phyloP scores from a whole-genome alignment of 192 early-diverging fungal species.

The Backusella mclennaniae region DNA sequence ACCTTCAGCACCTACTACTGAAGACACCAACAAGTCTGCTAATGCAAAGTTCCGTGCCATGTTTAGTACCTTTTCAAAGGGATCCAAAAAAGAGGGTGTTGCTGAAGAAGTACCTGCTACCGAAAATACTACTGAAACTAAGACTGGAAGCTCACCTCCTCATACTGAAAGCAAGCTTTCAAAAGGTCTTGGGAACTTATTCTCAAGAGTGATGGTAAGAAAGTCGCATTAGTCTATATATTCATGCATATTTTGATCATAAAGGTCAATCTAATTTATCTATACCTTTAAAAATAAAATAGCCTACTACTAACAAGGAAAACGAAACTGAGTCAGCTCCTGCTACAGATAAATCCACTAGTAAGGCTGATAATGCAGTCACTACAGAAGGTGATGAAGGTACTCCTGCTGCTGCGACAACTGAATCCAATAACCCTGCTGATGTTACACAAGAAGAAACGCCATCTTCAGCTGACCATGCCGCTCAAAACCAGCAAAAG shows the following conservation, averaged over 20 bases:
- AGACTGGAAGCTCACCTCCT: neutral
- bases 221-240: neutral
- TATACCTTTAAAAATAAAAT: neutral
- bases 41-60: neutral
- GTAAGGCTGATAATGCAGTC: neutral
- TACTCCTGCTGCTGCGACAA: neutral
- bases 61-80: neutral
- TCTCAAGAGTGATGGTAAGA: neutral
- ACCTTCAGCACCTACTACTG: neutral
- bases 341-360: neutral
- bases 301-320: slow-evolving; percentile 1
- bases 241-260: neutral
- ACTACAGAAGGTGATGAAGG: neutral
- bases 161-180: neutral
- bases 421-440: neutral
- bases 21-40: neutral
- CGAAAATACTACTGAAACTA: neutral
- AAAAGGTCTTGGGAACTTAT: neutral
- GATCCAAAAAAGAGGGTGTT: neutral
- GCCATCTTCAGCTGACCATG: slow-evolving; percentile 2
- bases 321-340: neutral
- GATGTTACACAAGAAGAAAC: neutral
- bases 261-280: neutral
- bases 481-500: neutral
- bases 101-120: neutral